Evolutionary conservation across 352 stramenopile genomes (phyloP).

Genomic region (Phytophthora brassicae): DNA sequence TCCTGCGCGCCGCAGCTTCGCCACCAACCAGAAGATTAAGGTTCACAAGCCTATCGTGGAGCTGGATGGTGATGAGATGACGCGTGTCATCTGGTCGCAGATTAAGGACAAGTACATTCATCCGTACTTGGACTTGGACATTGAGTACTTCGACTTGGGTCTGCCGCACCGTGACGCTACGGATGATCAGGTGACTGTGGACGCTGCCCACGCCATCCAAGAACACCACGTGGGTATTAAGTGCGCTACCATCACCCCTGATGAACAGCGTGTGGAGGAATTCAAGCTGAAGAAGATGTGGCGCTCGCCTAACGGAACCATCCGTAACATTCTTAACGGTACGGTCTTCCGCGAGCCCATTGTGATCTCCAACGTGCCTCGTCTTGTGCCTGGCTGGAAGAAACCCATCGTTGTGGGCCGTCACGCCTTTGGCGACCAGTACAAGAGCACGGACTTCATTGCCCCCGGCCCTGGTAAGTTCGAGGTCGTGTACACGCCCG

Average conservation of each 20-base stretch:
- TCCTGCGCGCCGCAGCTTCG: constrained; percentile 38
- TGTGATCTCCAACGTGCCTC: constrained; percentile 79
- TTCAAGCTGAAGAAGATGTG: constrained; percentile 88
- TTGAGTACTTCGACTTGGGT: constrained; percentile 87
- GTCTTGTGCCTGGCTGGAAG: constrained; percentile 86
- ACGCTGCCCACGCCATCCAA: constrained; percentile 79
- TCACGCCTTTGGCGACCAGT: constrained; percentile 89
- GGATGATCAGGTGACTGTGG: constrained; percentile 80
- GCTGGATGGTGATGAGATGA: constrained; percentile 89
- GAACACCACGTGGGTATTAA: constrained; percentile 86
- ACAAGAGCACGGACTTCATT: constrained; percentile 89
- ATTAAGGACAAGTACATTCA: constrained; percentile 77
- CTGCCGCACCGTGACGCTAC: constrained; percentile 78
- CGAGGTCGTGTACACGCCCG: constrained; percentile 74
- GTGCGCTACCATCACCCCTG: constrained; percentile 88
- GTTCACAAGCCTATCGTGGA: constrained; percentile 84
- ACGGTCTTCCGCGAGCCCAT: constrained; percentile 92
- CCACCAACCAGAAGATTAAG: constrained; percentile 62
- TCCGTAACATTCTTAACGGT: constrained; percentile 83
- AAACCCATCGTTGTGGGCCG: constrained; percentile 86
- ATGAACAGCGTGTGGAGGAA: constrained; percentile 81
- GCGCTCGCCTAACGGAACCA: constrained; percentile 81
- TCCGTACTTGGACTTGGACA: constrained; percentile 82
- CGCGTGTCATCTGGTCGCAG: constrained; percentile 69
- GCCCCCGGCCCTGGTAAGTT: constrained; percentile 70